Evolutionary conservation across 768 basidiomycete species (phyloP).

Genomic region (Kwoniella heveanensis): DNA sequence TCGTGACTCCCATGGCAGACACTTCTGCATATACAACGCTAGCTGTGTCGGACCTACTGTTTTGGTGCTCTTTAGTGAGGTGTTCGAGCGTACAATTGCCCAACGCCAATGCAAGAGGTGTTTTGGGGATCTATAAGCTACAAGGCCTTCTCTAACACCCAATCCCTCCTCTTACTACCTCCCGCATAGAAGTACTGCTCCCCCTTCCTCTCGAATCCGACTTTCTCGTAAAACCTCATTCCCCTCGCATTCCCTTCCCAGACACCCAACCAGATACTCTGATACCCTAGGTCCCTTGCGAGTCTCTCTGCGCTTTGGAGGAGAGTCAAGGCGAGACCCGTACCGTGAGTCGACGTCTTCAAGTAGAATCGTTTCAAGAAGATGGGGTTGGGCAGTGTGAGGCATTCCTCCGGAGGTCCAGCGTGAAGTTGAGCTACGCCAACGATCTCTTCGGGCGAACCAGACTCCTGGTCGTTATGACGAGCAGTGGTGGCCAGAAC

Average conservation of each 20-base stretch:
- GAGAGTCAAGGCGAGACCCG: conserved; percentile 3
- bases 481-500: too few species aligned
- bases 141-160: conserved; percentile 21
- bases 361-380: conserved; percentile 24
- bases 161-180: conserved; percentile 14
- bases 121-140: not conserved
- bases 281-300: conserved; percentile 9
- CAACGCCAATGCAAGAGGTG: too few species aligned
- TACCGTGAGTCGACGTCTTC: conserved; percentile 13
- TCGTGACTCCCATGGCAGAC: too few species aligned
- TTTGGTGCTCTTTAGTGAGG: too few species aligned
- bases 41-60: too few species aligned
- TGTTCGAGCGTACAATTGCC: too few species aligned
- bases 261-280: conserved; percentile 24
- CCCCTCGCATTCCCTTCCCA: conserved; percentile 27
- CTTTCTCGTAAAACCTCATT: conserved; percentile 27
- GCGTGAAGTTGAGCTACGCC: conserved; percentile 21
- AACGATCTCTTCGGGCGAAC: conserved; percentile 10
- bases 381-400: conserved; percentile 10
- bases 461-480: too few species aligned
- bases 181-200: conserved; percentile 22
- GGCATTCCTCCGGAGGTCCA: conserved; percentile 13
- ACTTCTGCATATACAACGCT: too few species aligned
- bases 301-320: conserved; percentile 8
- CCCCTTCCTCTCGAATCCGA: conserved; percentile 23